Conservation (phyloP, 2,329 filamentous ascomycete genomes). For the Reticulascus tulasneorum region DNA sequence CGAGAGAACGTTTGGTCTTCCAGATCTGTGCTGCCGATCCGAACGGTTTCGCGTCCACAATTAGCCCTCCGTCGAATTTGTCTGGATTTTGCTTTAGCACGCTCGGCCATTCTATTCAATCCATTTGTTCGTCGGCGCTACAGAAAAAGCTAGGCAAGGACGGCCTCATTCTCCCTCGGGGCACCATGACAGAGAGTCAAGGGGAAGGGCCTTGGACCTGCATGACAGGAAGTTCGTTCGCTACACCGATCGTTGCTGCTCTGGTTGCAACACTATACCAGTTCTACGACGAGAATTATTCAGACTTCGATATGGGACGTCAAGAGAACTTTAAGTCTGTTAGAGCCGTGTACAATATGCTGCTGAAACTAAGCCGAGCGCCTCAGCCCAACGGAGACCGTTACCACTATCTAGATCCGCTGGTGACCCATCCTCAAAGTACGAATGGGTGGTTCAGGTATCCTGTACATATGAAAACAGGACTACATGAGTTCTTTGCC, state of each 20-base stretch:
- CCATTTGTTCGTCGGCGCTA: neutral
- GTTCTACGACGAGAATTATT: constrained; percentile 3
- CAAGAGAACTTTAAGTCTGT: neutral
- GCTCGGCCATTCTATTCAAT: constrained; percentile 1
- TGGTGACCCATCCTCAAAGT: too few species aligned
- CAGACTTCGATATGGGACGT: neutral
- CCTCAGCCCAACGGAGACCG: neutral
- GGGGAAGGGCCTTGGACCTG: neutral
- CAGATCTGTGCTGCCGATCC: constrained; percentile 4
- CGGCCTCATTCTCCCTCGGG: neutral
- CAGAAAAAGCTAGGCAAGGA: neutral
- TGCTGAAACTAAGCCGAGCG: neutral
- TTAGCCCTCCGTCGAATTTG: neutral
- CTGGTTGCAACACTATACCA: constrained; percentile 1
- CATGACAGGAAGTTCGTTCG: constrained; percentile 4
- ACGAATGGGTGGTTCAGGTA: too few species aligned
- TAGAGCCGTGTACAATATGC: neutral
- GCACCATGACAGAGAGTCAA: neutral
- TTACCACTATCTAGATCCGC: constrained; percentile 1
- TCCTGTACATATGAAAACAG: too few species aligned
- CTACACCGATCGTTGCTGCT: constrained; percentile 1
- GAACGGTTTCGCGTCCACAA: neutral
- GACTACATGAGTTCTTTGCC: too few species aligned
- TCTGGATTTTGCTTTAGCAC: constrained; percentile 1
- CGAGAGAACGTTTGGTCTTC: neutral